Evolutionary conservation across 169 alveolate genomes (phyloP), one percentile per base, ranked within the genome.

Genomic region (Ichthyophthirius multifiliis): DNA sequence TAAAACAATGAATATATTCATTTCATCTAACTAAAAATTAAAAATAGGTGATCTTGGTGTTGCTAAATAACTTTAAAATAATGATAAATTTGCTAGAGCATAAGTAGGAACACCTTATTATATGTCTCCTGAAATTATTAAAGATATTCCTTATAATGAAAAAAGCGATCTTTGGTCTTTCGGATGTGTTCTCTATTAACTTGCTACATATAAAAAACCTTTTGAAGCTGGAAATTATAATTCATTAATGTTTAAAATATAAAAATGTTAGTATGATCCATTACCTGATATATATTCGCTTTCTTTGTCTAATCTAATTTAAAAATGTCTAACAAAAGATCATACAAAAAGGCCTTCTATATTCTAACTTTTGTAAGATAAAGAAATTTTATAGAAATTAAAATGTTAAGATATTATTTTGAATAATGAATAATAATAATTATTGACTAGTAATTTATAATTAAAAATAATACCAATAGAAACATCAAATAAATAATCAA

Each of bases 161-260:
- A 99, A 99, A 77, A 97, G 99, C 47, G 99, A 98, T 92, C 96
- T 98, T 7, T 98, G 99, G 99, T 99, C 99, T 0, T 86, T 98
- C 16, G 99, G 99, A 1, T 93, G 97, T 71, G 85, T 93, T 16
- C 65, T 90, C 30, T 93, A 93, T 75, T 94, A 93, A 74, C 76
- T 93, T 30, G 83, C 93, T 44, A 82, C 94, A n/a, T 85, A 82
- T 64, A 78, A 86, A 71, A 92, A 85, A 39, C 95, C 96, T 43
- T 93, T 90, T 75, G 79, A 65, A 27, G 95, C 93, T 1, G 63
- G 65, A 12, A 84, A 83, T 43, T 85, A 85, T 73, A 89, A 77
- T 4, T 92, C 83, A n/a, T 81, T 91, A 43, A 74, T 64, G 32
- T 23, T 64, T 27, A 91, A 88, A 81, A 90, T 91, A 16, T 62